Conservation (phyloP, 768 basidiomycete genomes). For the Mycena floridula region DNA sequence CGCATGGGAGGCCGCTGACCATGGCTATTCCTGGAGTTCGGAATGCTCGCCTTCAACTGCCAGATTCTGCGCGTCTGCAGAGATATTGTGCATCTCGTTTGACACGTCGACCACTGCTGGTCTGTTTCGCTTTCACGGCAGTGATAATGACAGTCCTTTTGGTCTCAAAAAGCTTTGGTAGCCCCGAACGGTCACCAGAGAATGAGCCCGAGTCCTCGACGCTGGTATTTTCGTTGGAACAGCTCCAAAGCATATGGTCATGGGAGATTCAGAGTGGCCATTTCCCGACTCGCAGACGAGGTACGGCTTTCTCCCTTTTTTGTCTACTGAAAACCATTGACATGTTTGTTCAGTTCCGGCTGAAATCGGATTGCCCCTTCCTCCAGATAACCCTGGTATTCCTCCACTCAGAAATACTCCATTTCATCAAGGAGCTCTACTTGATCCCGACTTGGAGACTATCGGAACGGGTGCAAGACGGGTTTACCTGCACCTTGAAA, state of each 20-base stretch:
- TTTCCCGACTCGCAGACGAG: slow-evolving; percentile 50
- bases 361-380: slow-evolving; percentile 47
- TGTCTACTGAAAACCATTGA: background rate
- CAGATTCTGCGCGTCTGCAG: slow-evolving; percentile 28
- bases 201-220: slow-evolving; percentile 30
- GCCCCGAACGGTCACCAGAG: slow-evolving; percentile 11
- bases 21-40: no score
- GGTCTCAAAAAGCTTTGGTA: no score
- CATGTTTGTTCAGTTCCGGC: slow-evolving; percentile 46
- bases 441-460: slow-evolving; percentile 40
- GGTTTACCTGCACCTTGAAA: slow-evolving; percentile 64
- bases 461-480: slow-evolving; percentile 70
- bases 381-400: slow-evolving; percentile 63
- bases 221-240: slow-evolving; percentile 43
- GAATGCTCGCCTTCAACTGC: no score
- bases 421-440: slow-evolving; percentile 40
- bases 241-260: slow-evolving; percentile 59
- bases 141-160: slow-evolving; percentile 25
- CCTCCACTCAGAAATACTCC: slow-evolving; percentile 45
- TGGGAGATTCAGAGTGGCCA: slow-evolving; percentile 70
- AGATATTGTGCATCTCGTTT: slow-evolving; percentile 25
- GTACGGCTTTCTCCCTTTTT: slow-evolving; percentile 26
- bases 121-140: slow-evolving; percentile 27
- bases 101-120: slow-evolving; percentile 28
- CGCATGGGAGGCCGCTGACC: no score